Conservation (phyloP, 805 yeast genomes). For the Blastobotrys chiropterorum region DNA sequence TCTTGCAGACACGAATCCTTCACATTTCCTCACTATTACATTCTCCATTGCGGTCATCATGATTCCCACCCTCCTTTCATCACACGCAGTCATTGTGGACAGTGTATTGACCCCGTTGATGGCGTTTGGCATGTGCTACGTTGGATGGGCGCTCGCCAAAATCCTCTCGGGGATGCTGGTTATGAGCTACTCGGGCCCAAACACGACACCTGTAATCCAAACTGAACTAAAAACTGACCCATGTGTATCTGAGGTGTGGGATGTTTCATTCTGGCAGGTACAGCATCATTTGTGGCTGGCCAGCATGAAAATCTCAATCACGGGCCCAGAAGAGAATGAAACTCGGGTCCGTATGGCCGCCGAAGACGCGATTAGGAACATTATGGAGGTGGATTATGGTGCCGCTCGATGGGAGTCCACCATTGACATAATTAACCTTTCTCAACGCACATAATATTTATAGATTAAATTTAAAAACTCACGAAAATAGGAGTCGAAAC, state of each 20-base stretch:
- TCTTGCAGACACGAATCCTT: slow-evolving; percentile 22
- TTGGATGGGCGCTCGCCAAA: slow-evolving; percentile 36
- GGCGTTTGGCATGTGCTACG: slow-evolving; percentile 35
- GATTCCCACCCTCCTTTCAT: slow-evolving; percentile 27
- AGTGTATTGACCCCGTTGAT: slow-evolving; percentile 32
- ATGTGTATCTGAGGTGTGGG: slow-evolving; percentile 27
- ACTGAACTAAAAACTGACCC: slow-evolving; percentile 22
- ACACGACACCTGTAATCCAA: slow-evolving; percentile 26
- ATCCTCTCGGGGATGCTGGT: slow-evolving; percentile 39
- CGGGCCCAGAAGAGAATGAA: slow-evolving; percentile 31
- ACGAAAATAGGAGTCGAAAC: no score
- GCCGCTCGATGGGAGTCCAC: slow-evolving; percentile 31
- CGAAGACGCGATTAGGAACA: slow-evolving; percentile 20
- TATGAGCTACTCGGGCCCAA: slow-evolving; percentile 37
- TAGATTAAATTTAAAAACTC: neutral
- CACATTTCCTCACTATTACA: slow-evolving; percentile 28
- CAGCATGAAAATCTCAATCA: slow-evolving; percentile 29
- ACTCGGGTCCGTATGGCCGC: slow-evolving; percentile 28
- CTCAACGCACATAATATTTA: neutral
- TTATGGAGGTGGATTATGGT: slow-evolving; percentile 14
- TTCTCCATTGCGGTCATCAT: slow-evolving; percentile 28
- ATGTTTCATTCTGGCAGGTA: slow-evolving; percentile 37
- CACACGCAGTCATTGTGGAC: slow-evolving; percentile 28
- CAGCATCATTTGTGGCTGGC: slow-evolving; percentile 39
- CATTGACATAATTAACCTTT: slow-evolving; percentile 25